Conservation (phyloP, 1,139 yeast species). For the Saccharomyces uvarum region DNA sequence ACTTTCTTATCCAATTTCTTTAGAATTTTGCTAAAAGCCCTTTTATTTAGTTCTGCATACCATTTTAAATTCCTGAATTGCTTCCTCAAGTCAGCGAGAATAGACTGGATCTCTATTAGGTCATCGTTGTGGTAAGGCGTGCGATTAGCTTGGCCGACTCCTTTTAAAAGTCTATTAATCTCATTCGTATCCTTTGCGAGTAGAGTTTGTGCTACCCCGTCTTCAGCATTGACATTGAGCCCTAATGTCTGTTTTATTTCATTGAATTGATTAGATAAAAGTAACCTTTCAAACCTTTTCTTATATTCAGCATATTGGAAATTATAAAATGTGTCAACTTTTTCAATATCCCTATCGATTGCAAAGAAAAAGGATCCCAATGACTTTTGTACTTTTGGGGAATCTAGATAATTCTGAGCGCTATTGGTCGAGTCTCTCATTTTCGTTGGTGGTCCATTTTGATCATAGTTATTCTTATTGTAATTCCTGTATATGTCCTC, state of each 20-base stretch:
- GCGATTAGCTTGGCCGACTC: background rate
- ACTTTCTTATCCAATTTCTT: conserved; percentile 86
- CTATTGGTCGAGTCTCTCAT: conserved; percentile 12
- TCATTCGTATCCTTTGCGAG: background rate
- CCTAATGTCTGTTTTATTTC: conserved; percentile 14
- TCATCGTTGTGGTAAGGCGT: conserved; percentile 43
- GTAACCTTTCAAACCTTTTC: conserved; percentile 52
- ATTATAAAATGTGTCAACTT: conserved; percentile 72
- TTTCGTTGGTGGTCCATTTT: conserved; percentile 14
- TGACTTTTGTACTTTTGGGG: conserved; percentile 36
- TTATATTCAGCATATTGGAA: conserved; percentile 66
- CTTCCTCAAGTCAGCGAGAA: conserved; percentile 70
- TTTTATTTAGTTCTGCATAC: conserved; percentile 89
- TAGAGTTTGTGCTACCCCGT: background rate
- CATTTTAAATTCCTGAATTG: conserved; percentile 77
- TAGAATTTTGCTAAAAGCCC: conserved; percentile 82
- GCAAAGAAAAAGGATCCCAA: conserved; percentile 67
- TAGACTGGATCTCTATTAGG: conserved; percentile 67
- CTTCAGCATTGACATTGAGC: background rate
- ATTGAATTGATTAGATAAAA: conserved; percentile 29
- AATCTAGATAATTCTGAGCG: conserved; percentile 27
- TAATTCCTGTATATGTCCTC: conserved; percentile 21
- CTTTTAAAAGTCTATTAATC: background rate
- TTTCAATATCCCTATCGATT: conserved; percentile 74
- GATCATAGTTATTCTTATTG: conserved; percentile 10